These are phyloP conservation scores for Murraya koenigii DNA, from an alignment of 345 rosid genomes.

Conservation along the genomic window DNA sequence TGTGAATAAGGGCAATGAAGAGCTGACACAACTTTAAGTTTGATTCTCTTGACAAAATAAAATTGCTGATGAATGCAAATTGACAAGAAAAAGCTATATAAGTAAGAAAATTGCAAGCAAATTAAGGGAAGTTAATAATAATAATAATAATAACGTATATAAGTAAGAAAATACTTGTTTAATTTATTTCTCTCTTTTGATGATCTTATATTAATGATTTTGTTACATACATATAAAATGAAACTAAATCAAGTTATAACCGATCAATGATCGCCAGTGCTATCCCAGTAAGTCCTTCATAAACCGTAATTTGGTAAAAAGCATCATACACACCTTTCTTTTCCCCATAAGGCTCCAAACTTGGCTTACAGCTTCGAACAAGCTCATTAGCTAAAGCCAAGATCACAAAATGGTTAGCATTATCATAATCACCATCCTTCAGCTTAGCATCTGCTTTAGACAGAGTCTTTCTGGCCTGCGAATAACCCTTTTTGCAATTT, in stretches of 20 bases:
- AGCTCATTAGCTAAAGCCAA: background rate
- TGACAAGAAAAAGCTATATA: background rate
- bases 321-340: background rate
- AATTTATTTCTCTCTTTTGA: background rate
- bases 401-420: background rate
- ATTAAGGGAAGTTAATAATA: background rate
- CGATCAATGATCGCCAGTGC: constrained; percentile 32
- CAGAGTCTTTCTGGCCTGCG: background rate
- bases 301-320: constrained; percentile 16
- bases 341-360: background rate
- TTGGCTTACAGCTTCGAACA: background rate
- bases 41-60: background rate
- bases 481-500: constrained; percentile 2
- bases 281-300: constrained; percentile 20
- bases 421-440: constrained; percentile 19
- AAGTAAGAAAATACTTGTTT: background rate
- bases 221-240: background rate
- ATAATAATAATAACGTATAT: background rate
- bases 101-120: background rate
- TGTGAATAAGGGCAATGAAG: background rate
- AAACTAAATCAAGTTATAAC: background rate
- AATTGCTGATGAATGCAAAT: background rate
- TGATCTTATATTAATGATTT: background rate
- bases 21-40: background rate
- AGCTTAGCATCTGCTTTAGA: background rate